Evolutionary conservation across 495 filamentous ascomycete species (phyloP).

Genomic region (Penicillium bovifimosum): DNA sequence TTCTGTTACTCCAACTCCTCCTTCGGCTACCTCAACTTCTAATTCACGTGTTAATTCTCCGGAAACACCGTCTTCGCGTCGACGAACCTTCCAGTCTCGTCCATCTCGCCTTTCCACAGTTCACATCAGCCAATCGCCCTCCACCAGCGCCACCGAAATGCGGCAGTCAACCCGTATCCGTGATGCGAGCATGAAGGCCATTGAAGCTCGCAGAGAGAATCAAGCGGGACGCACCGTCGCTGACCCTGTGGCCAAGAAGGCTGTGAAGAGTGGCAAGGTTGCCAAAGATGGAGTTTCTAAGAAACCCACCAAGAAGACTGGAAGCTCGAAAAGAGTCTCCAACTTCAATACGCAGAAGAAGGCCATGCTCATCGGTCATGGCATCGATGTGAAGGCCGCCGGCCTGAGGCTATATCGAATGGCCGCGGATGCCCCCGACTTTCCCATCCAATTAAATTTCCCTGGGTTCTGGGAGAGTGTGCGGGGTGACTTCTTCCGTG

Average conservation of each 20-base stretch:
- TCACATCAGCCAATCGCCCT: slow-evolving; percentile 24
- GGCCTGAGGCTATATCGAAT: slow-evolving; percentile 25
- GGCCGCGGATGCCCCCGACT: slow-evolving; percentile 20
- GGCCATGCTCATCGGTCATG: background rate
- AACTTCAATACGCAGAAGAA: slow-evolving; percentile 3
- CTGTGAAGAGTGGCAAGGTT: slow-evolving; percentile 3
- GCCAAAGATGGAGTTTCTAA: slow-evolving; percentile 1
- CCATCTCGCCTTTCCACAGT: slow-evolving; percentile 25
- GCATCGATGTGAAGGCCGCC: slow-evolving; percentile 12
- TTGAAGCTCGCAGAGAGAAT: slow-evolving; percentile 37
- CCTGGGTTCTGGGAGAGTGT: slow-evolving; percentile 14
- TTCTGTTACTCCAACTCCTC: background rate
- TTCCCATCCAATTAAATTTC: slow-evolving; percentile 12
- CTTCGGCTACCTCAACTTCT: background rate
- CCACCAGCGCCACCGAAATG: slow-evolving; percentile 28
- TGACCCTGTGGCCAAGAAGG: background rate
- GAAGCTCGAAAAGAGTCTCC: slow-evolving; percentile 3
- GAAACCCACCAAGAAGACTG: slow-evolving; percentile 2
- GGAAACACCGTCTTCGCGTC: slow-evolving; percentile 12
- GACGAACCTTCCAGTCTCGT: slow-evolving; percentile 17
- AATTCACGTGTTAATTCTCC: background rate
- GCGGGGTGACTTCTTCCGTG: slow-evolving; percentile 14
- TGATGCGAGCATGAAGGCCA: slow-evolving; percentile 36
- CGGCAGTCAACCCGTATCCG: slow-evolving; percentile 32
- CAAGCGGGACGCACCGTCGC: slow-evolving; percentile 21